Evolutionary conservation across 495 filamentous ascomycete species (phyloP).

Genomic region (Aspergillus ostianus): DNA sequence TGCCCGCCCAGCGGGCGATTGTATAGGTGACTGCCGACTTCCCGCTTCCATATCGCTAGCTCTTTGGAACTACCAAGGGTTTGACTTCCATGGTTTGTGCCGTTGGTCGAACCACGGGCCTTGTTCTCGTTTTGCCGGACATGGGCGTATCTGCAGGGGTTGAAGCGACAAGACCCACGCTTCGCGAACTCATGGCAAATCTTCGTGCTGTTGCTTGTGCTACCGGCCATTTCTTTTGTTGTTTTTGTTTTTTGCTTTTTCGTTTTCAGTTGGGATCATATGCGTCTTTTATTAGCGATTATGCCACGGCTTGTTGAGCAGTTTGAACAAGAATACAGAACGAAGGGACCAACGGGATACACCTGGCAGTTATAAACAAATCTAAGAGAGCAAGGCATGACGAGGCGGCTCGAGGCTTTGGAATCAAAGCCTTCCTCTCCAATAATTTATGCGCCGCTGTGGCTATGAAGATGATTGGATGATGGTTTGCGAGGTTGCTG

Average conservation of each 20-base stretch:
- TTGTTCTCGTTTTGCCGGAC: conserved; percentile 12
- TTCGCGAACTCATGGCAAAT: conserved; percentile 17
- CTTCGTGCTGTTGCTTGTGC: conserved; percentile 9
- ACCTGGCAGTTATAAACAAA: conserved; percentile 12
- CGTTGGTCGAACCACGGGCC: conserved; percentile 9
- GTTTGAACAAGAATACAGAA: conserved; percentile 3
- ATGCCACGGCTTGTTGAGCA: conserved; percentile 5
- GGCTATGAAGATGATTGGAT: conserved; percentile 11
- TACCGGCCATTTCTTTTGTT: conserved; percentile 9
- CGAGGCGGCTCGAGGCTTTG: conserved; percentile 9
- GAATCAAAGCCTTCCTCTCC: conserved; percentile 9
- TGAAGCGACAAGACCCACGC: conserved; percentile 16
- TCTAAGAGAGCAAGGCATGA: conserved; percentile 8
- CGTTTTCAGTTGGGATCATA: conserved; percentile 2
- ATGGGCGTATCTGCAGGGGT: conserved; percentile 15
- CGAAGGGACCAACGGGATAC: conserved; percentile 1
- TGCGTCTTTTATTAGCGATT: conserved; percentile 9
- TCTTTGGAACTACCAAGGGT: conserved; percentile 3
- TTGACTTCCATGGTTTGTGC: conserved; percentile 6
- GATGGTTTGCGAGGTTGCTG: conserved; percentile 10
- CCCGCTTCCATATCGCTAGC: conserved; percentile 15
- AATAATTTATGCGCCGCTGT: conserved; percentile 14
- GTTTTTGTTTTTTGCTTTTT: too few species aligned
- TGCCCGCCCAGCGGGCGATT: conserved; percentile 9
- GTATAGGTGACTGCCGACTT: conserved; percentile 4